A percentile compares a stretch with the other conserved stretches of the same genome.
Conservation (phyloP, 2,329 filamentous ascomycete genomes). For the Ophidiomyces ophidiicola region DNA sequence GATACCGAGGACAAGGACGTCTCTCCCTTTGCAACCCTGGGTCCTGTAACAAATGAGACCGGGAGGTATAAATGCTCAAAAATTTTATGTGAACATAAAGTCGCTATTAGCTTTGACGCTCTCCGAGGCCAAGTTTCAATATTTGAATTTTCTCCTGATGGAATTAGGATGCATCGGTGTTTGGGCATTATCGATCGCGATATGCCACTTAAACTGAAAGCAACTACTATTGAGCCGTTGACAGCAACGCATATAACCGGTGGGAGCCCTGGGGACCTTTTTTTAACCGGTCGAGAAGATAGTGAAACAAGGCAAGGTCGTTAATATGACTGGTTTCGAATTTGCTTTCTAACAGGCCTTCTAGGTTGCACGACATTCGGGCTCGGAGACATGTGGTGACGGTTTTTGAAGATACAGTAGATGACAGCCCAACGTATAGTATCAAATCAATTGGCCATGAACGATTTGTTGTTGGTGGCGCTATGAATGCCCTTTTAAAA, state of each 20-base stretch:
- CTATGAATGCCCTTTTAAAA: constrained; percentile 47
- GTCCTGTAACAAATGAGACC: constrained; percentile 21
- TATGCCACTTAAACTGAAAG: constrained; percentile 19
- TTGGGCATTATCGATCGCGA: constrained; percentile 26
- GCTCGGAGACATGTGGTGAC: constrained; percentile 37
- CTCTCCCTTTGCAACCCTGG: constrained; percentile 27
- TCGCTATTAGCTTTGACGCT: constrained; percentile 42
- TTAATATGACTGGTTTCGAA: background rate
- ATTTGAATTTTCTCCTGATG: constrained; percentile 38
- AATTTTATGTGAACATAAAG: constrained; percentile 39
- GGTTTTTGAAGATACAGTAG: constrained; percentile 44
- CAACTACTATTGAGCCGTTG: constrained; percentile 30
- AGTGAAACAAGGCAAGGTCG: constrained; percentile 35
- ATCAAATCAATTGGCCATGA: constrained; percentile 46
- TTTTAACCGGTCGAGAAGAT: constrained; percentile 50
- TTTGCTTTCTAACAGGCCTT: background rate
- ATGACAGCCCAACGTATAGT: constrained; percentile 48
- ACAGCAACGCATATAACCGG: constrained; percentile 17
- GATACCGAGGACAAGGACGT: constrained; percentile 23
- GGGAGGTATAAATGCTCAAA: constrained; percentile 38
- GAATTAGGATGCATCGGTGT: constrained; percentile 28
- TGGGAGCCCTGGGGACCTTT: constrained; percentile 37
- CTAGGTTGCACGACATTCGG: constrained; percentile 49
- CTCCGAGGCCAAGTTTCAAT: constrained; percentile 37
- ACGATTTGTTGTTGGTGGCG: constrained; percentile 45